Conservation (phyloP, 768 basidiomycete genomes). For the Pulveroboletus ravenelii region DNA sequence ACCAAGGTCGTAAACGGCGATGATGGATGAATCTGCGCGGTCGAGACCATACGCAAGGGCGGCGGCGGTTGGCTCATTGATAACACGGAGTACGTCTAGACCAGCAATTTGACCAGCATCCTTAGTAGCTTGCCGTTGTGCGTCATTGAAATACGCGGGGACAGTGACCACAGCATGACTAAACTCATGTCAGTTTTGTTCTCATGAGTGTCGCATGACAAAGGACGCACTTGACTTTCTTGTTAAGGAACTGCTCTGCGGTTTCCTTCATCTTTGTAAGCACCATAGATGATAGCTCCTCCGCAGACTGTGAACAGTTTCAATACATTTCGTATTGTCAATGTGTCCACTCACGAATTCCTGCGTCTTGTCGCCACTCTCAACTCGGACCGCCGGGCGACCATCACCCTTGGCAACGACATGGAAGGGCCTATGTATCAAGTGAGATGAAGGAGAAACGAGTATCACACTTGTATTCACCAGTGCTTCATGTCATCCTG, state of each 20-base stretch:
- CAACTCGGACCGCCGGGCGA: constrained; percentile 77
- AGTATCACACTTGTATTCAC: constrained; percentile 34
- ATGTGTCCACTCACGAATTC: constrained; percentile 55
- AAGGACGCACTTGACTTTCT: constrained; percentile 79
- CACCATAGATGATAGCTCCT: constrained; percentile 86
- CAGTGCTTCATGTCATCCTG: constrained; percentile 86
- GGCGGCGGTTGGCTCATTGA: constrained; percentile 98
- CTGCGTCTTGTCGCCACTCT: constrained; percentile 81
- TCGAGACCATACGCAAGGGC: constrained; percentile 98
- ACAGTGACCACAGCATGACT: constrained; percentile 92
- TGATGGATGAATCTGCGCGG: constrained; percentile 71
- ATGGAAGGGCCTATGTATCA: constrained; percentile 66
- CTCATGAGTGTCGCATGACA: neutral
- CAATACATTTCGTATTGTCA: neutral
- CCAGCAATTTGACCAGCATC: constrained; percentile 97
- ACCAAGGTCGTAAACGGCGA: constrained; percentile 98
- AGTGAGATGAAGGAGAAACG: neutral
- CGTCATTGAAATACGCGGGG: constrained; percentile 99
- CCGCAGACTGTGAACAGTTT: constrained; percentile 56
- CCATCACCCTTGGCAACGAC: constrained; percentile 69
- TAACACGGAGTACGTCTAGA: constrained; percentile 94
- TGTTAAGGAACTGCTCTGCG: constrained; percentile 88
- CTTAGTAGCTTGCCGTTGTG: constrained; percentile 98
- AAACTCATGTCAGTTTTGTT: neutral
- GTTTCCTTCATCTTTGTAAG: constrained; percentile 94